Evolutionary conservation across 257 asterid genomes (phyloP).

Genomic region (Cinchona pubescens): DNA sequence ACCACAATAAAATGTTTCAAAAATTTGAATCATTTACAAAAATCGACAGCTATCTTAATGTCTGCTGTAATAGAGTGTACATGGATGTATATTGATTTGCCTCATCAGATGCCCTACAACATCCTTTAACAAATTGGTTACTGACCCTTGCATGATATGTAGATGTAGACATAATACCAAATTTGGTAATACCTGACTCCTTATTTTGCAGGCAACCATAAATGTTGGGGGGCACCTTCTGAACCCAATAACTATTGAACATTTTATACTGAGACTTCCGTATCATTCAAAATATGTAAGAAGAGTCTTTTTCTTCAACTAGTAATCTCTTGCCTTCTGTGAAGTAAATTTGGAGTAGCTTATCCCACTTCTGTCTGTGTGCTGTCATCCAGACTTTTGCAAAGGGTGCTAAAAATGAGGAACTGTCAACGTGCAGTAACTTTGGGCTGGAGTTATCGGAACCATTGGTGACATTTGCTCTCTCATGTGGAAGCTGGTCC

Average conservation of each 20-base stretch:
- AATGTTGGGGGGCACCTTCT: slow-evolving; percentile 68
- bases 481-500: slow-evolving; percentile 96
- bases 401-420: slow-evolving; percentile 55
- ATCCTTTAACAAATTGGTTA: background rate
- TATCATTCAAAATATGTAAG: slow-evolving; percentile 74
- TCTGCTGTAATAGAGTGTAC: background rate
- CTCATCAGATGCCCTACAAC: background rate
- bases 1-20: background rate
- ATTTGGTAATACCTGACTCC: background rate
- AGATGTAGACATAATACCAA: background rate
- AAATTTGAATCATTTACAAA: background rate
- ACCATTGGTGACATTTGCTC: slow-evolving; percentile 88
- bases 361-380: slow-evolving; percentile 10
- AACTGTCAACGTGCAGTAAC: slow-evolving; percentile 43
- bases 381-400: slow-evolving; percentile 45
- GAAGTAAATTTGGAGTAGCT: background rate
- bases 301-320: background rate
- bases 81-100: background rate
- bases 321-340: background rate
- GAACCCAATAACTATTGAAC: slow-evolving; percentile 70
- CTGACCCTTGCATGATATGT: background rate
- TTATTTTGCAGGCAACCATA: slow-evolving; percentile 58
- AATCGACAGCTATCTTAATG: background rate
- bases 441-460: slow-evolving; percentile 72
- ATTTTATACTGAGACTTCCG: slow-evolving; percentile 73